Evolutionary conservation across 371 early-diverging fungal species (phyloP), one percentile per base, ranked within the genome.

Genomic region (Mortierella polycephala): DNA sequence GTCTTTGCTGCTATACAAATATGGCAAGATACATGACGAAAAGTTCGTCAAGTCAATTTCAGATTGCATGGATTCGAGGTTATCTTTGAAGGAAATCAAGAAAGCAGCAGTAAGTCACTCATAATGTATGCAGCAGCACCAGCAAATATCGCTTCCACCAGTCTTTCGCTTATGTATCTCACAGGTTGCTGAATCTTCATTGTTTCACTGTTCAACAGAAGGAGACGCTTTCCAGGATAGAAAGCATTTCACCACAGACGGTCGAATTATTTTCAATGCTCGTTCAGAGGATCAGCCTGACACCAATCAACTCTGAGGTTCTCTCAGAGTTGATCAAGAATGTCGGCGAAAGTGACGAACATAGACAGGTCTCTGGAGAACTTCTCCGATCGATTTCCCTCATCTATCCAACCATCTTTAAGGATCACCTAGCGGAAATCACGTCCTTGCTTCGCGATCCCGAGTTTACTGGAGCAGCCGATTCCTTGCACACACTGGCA

Each of bases 261-360:
- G 68, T 85, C 12, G 96, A 96, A 30, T 85, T 92, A 0, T 93
- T 96, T 37, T 84, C 87, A 5, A 76, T 92, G 10, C 75, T 96
- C 9, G 76, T 95, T 41, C 88, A 91, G n/a, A 85, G 92, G 7
- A 86, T 91, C 37, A 88, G 91, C 16, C 72, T 93, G 49, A 87
- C 89, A 6, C 71, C 91, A 12, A 80, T 93, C 59, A 87, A 90
- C 65, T 84, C 87, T 66, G 85, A 84, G 60, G 71, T 90, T 57
- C 72, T 93, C 30, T 83, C 93, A 57, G 57, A 69, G 63, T 64
- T 93, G 72, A 82, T 92, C 55, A 74, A 83, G 46, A 85, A 74
- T 44, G 60, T 85, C 18, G 69, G 63, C 63, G 67, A 62, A 41
- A 57, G 47, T 18, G 83, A 85, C 49, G 77, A 67, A 16, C 56